Conservation (phyloP, 2,329 filamentous ascomycete genomes). For the Amphichorda felina region DNA sequence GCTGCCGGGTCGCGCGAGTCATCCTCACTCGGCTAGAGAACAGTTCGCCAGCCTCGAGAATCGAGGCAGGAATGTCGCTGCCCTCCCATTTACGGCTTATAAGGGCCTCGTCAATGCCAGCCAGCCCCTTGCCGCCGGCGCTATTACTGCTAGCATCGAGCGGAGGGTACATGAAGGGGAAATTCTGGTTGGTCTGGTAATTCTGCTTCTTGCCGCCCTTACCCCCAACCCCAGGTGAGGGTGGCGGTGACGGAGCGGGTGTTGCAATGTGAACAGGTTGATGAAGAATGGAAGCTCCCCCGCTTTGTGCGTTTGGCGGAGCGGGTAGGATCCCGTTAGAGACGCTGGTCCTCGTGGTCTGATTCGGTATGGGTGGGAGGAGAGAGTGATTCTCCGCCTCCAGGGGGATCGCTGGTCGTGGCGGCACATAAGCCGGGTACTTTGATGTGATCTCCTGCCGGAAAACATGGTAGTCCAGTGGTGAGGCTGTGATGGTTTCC, state of each 20-base stretch:
- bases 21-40: slow-evolving; percentile 86
- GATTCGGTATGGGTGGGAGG: slow-evolving; percentile 70
- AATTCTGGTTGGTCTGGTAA: slow-evolving; percentile 98
- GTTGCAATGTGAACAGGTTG: slow-evolving; percentile 99
- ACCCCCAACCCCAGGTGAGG: slow-evolving; percentile 73
- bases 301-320: slow-evolving; percentile 40
- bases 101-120: slow-evolving; percentile 65
- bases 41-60: slow-evolving; percentile 85
- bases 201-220: slow-evolving; percentile 98
- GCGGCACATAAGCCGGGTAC: slow-evolving; percentile 92
- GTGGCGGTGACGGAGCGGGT: slow-evolving; percentile 87
- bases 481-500: slow-evolving; percentile 82
- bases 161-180: slow-evolving; percentile 94
- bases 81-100: slow-evolving; percentile 85
- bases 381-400: slow-evolving; percentile 88
- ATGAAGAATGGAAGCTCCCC: slow-evolving; percentile 72
- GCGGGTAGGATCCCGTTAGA: slow-evolving; percentile 50
- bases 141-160: slow-evolving; percentile 81
- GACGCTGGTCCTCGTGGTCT: slow-evolving; percentile 49
- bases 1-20: slow-evolving; percentile 79
- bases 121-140: slow-evolving; percentile 77
- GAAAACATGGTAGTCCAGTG: slow-evolving; percentile 91
- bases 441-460: slow-evolving; percentile 95
- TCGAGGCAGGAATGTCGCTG: slow-evolving; percentile 87
- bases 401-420: slow-evolving; percentile 68